Percentiles rank a stretch among this genome's conserved stretches.
phyloP scores from a whole-genome alignment of 2,329 filamentous ascomycete species.

The Xylariaceae sp. region DNA sequence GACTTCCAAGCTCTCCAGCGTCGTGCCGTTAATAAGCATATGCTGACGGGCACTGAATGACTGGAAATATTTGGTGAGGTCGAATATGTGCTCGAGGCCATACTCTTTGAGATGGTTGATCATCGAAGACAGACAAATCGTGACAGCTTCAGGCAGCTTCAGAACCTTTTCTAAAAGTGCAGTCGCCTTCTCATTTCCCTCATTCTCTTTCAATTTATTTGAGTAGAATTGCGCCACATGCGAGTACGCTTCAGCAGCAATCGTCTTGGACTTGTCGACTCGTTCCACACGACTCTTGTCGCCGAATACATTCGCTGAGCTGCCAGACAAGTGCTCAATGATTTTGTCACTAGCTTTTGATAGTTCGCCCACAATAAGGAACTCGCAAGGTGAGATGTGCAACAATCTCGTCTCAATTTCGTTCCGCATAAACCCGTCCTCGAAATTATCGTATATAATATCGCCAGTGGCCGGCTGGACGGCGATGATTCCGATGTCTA shows the following conservation, averaged over 20 bases:
- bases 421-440: constrained; percentile 95
- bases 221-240: constrained; percentile 94
- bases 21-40: constrained; percentile 95
- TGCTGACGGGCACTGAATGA: constrained; percentile 91
- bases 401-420: constrained; percentile 94
- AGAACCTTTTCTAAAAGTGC: constrained; percentile 82
- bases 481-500: constrained; percentile 85
- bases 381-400: constrained; percentile 93
- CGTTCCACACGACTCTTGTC: constrained; percentile 85
- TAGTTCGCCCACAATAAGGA: constrained; percentile 86
- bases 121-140: constrained; percentile 92
- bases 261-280: constrained; percentile 71
- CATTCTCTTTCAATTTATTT: constrained; percentile 67
- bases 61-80: constrained; percentile 94
- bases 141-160: constrained; percentile 79
- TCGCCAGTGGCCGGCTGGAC: constrained; percentile 96
- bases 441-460: constrained; percentile 92
- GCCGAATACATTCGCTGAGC: constrained; percentile 86
- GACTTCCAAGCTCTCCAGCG: constrained; percentile 87
- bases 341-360: constrained; percentile 92
- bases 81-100: constrained; percentile 90
- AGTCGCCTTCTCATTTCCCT: constrained; percentile 55
- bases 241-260: constrained; percentile 79
- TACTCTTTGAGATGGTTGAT: constrained; percentile 91
- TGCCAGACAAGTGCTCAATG: constrained; percentile 83